These are phyloP conservation scores for Vitis riparia DNA, from an alignment of 164 flowering plant species.

Conservation along the genomic window DNA sequence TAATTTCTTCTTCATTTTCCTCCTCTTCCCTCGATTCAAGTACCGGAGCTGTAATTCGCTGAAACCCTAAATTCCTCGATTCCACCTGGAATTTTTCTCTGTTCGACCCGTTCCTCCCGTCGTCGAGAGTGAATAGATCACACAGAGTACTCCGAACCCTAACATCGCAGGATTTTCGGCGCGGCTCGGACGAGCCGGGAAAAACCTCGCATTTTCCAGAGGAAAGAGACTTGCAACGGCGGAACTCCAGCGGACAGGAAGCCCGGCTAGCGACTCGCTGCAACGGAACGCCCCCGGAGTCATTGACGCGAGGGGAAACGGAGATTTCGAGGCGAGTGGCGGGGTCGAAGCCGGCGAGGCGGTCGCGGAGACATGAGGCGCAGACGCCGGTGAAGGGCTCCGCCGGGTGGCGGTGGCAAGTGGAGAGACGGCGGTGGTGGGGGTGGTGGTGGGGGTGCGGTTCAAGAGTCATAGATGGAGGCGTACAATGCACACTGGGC, in stretches of 20 bases:
- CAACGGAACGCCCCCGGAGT: neutral
- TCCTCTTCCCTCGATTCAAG: slow-evolving; percentile 16
- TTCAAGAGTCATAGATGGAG: slow-evolving; percentile 16
- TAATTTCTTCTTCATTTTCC: slow-evolving; percentile 15
- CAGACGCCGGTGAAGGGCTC: slow-evolving; percentile 80
- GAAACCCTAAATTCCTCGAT: slow-evolving; percentile 33
- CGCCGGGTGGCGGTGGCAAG: slow-evolving; percentile 67
- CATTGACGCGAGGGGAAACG: slow-evolving; percentile 42
- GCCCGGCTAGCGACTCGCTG: slow-evolving; percentile 4
- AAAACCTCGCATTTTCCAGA: slow-evolving; percentile 29
- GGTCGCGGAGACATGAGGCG: slow-evolving; percentile 83
- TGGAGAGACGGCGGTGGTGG: slow-evolving; percentile 41
- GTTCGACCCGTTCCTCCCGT: slow-evolving; percentile 19
- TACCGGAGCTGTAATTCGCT: slow-evolving; percentile 24
- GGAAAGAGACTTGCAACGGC: slow-evolving; percentile 64
- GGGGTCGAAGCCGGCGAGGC: slow-evolving; percentile 61
- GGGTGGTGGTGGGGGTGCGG: slow-evolving; percentile 18
- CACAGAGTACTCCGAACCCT: slow-evolving; percentile 46
- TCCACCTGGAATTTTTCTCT: slow-evolving; percentile 24
- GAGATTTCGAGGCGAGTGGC: slow-evolving; percentile 62
- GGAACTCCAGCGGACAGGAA: slow-evolving; percentile 44
- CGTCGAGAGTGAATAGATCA: slow-evolving; percentile 50
- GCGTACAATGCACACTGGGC: slow-evolving; percentile 15
- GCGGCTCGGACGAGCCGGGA: slow-evolving; percentile 45
- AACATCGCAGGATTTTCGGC: slow-evolving; percentile 78